Conservation (phyloP, 352 stramenopile species). For the Globisporangium cederbergense region DNA sequence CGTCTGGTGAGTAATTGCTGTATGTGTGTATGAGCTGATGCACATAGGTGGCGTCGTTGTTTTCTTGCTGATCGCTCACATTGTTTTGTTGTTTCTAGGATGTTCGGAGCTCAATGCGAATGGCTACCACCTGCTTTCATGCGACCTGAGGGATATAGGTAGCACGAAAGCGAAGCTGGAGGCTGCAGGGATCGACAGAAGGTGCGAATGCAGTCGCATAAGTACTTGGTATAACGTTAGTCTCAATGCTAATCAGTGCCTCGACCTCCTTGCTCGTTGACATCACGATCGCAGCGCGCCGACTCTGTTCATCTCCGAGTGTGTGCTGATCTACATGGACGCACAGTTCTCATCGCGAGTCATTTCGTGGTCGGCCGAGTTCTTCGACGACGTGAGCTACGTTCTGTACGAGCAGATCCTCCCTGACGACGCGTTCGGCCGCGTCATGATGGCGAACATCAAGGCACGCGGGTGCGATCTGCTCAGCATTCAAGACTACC, state of each 20-base stretch:
- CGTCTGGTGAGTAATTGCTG: conserved; percentile 24
- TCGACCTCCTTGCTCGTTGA: background rate
- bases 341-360: conserved; percentile 71
- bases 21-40: background rate
- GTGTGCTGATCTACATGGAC: conserved; percentile 91
- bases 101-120: conserved; percentile 62
- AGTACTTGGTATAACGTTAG: too few species aligned
- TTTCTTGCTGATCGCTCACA: background rate
- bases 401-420: conserved; percentile 91
- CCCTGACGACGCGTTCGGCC: conserved; percentile 85
- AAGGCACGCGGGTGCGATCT: conserved; percentile 87
- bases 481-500: conserved; percentile 80
- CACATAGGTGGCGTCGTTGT: background rate
- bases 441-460: conserved; percentile 91
- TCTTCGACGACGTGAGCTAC: conserved; percentile 79
- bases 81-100: conserved; percentile 17
- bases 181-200: conserved; percentile 45
- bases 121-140: conserved; percentile 78
- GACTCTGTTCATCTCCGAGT: conserved; percentile 88
- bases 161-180: conserved; percentile 55
- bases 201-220: conserved; percentile 12
- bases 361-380: conserved; percentile 59
- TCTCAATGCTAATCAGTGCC: too few species aligned
- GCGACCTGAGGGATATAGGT: conserved; percentile 67
- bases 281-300: conserved; percentile 22